A percentile compares a stretch with the other conserved stretches of the same genome.
Evolutionary conservation across 768 basidiomycete species (phyloP).

Genomic region (Pisolithus tinctorius): DNA sequence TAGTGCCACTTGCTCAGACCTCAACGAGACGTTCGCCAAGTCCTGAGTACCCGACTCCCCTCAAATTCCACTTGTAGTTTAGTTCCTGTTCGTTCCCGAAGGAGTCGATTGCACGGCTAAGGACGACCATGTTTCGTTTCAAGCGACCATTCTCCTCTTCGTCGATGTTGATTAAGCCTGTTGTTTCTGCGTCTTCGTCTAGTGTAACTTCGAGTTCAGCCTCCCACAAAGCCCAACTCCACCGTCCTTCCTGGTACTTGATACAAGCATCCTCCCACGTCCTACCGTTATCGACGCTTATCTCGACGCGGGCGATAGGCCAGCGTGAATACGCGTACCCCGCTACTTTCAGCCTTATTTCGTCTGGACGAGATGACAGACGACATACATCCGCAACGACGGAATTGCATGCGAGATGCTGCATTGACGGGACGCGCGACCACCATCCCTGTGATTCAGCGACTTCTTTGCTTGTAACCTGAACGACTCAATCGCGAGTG

Average conservation of each 20-base stretch:
- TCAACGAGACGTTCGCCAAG: slow-evolving; percentile 18
- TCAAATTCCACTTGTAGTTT: slow-evolving; percentile 55
- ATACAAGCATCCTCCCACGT: slow-evolving; percentile 47
- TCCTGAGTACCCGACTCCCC: slow-evolving; percentile 48
- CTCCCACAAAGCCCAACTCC: slow-evolving; percentile 77
- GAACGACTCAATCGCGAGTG: background rate
- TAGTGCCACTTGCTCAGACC: background rate
- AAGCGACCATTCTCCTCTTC: slow-evolving; percentile 6
- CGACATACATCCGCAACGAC: slow-evolving; percentile 35
- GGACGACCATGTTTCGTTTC: slow-evolving; percentile 17
- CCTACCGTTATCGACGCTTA: slow-evolving; percentile 45
- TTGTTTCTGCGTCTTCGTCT: slow-evolving; percentile 19
- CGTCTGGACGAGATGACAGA: slow-evolving; percentile 8
- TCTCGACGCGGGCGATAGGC: slow-evolving; percentile 42
- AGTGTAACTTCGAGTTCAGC: slow-evolving; percentile 30
- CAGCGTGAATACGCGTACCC: slow-evolving; percentile 53
- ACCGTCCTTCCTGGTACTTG: slow-evolving; percentile 54
- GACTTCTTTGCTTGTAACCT: slow-evolving; percentile 21
- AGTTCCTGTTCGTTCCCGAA: slow-evolving; percentile 42
- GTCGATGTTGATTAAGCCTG: background rate
- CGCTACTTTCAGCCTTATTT: slow-evolving; percentile 30
- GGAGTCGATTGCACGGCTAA: slow-evolving; percentile 48
- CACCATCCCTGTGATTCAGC: slow-evolving; percentile 32
- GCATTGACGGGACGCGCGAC: slow-evolving; percentile 53
- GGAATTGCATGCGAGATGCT: slow-evolving; percentile 54